Evolutionary conservation across 2,329 filamentous ascomycete genomes (phyloP).

Genomic region (Trichophyton equinum): DNA sequence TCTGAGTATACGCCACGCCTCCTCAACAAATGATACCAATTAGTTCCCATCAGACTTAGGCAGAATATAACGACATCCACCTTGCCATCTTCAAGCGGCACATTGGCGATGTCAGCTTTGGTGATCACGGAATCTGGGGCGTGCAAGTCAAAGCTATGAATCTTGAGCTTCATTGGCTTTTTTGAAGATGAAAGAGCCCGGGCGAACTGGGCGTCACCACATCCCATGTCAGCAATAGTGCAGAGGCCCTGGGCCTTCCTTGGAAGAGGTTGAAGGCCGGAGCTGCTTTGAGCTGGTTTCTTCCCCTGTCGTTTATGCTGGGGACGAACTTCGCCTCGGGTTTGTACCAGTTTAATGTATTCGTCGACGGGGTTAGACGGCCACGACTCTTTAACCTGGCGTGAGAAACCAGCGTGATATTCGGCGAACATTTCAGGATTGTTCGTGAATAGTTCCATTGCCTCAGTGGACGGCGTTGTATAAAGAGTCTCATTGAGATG

Average conservation of each 20-base stretch:
- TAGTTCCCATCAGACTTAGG: slow-evolving; percentile 94
- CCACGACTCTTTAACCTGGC: slow-evolving; percentile 83
- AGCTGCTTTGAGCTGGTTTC: slow-evolving; percentile 18
- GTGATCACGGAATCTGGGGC: slow-evolving; percentile 65
- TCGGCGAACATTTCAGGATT: slow-evolving; percentile 90
- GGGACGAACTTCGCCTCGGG: slow-evolving; percentile 46
- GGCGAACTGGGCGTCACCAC: slow-evolving; percentile 77
- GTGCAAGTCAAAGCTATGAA: slow-evolving; percentile 81
- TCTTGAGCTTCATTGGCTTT: slow-evolving; percentile 55
- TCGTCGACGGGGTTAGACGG: slow-evolving; percentile 89
- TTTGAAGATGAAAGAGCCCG: slow-evolving; percentile 48
- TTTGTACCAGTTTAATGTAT: slow-evolving; percentile 61
- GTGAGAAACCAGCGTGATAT: slow-evolving; percentile 92
- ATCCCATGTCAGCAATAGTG: slow-evolving; percentile 82
- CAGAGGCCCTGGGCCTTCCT: slow-evolving; percentile 55
- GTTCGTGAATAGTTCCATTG: slow-evolving; percentile 68
- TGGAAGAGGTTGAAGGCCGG: slow-evolving; percentile 44
- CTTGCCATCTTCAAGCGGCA: slow-evolving; percentile 62
- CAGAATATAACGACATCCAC: slow-evolving; percentile 90
- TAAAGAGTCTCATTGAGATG: slow-evolving; percentile 96
- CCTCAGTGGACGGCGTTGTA: slow-evolving; percentile 72
- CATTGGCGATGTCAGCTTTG: slow-evolving; percentile 71
- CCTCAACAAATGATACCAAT: slow-evolving; percentile 94
- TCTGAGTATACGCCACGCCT: slow-evolving; percentile 80
- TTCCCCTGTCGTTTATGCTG: slow-evolving; percentile 31